Evolutionary conservation across 2,329 filamentous ascomycete species (phyloP), one percentile per base, ranked within the genome.

Genomic region (Phyllosticta citriasiana): DNA sequence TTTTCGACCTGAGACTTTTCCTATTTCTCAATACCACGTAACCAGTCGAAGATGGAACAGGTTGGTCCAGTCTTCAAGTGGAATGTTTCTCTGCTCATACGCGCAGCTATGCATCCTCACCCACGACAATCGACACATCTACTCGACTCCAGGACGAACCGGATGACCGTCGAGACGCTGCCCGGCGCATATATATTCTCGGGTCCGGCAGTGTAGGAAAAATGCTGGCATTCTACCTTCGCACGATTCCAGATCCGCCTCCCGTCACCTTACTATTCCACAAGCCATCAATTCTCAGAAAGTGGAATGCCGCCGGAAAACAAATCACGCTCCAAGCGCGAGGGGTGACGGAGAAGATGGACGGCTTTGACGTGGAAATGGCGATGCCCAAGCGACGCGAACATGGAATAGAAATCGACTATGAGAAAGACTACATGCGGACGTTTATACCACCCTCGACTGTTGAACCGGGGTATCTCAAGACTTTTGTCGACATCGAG

Each of bases 261-360:
- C 88, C 88, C 0, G 82, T 96, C 47, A 93, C 90, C 0, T 80
- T 97, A 5, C 80, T 96, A n/a, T 80, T 96, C 40, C 88, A 91
- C 68, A 80, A 78, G 40, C 72, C 73, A 40, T 67, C 71, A 2
- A 65, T 76, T 19, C 63, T 80, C 47, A 71, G 73, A 14, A 68
- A 72, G 10, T 86, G 83, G 82, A 70, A 76, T 10, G 67, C 76
- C n/a, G 70, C 69, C 16, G 57, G 62, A 9, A 73, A 75, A 62
- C 74, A 74, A n/a, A 70, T 85, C 51, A 74, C 73, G 33, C 68
- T 83, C 8, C 69, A 80, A 2, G 77, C 76, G 14, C 73, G 80
- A 55, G 74, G 71, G n/a, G 67, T 75, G 4, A 70, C 74, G 10
- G 73, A 75, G 30, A 62, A 68, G 5, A 69, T 72, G 26, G 66